These are phyloP conservation scores for Russula olivacea DNA, from an alignment of 768 basidiomycete genomes.

Conservation along the genomic window DNA sequence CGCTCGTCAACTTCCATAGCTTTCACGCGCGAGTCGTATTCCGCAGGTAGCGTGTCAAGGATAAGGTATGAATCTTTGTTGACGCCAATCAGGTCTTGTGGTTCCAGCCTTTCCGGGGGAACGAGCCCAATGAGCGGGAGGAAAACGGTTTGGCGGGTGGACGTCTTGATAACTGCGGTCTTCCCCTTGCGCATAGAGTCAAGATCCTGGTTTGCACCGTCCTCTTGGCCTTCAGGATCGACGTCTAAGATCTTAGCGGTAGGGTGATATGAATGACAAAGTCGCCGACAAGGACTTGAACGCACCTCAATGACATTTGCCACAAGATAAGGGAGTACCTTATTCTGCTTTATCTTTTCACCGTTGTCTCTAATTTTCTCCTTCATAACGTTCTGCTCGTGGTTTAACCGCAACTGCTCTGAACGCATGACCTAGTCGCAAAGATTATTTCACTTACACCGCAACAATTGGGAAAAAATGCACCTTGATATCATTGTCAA, in stretches of 20 bases:
- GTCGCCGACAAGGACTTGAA: conserved; percentile 1
- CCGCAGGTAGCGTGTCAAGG: conserved; percentile 90
- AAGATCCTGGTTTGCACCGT: conserved; percentile 92
- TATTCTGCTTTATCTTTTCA: conserved; percentile 99
- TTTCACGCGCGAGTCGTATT: conserved; percentile 97
- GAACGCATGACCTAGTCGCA: conserved; percentile 86
- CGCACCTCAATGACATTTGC: conserved; percentile 94
- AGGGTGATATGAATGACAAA: neutral
- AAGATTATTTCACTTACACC: neutral
- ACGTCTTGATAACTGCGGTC: conserved; percentile 98
- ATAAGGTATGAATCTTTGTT: conserved; percentile 99
- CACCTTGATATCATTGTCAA: conserved; percentile 96
- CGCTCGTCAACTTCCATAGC: conserved; percentile 99
- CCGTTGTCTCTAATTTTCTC: conserved; percentile 98
- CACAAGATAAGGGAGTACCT: conserved; percentile 95
- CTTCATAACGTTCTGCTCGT: conserved; percentile 94
- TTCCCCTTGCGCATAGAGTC: conserved; percentile 97
- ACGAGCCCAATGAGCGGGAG: conserved; percentile 97
- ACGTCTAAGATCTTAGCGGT: conserved; percentile 77
- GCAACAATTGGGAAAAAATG: conserved; percentile 18
- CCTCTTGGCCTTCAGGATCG: conserved; percentile 88
- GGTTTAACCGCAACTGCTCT: conserved; percentile 84
- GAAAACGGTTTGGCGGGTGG: conserved; percentile 97
- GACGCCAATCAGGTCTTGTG: conserved; percentile 93
- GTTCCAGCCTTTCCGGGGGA: conserved; percentile 82